phyloP scores from a whole-genome alignment of 2,329 filamentous ascomycete species.

The Pseudocercospora vitis region DNA sequence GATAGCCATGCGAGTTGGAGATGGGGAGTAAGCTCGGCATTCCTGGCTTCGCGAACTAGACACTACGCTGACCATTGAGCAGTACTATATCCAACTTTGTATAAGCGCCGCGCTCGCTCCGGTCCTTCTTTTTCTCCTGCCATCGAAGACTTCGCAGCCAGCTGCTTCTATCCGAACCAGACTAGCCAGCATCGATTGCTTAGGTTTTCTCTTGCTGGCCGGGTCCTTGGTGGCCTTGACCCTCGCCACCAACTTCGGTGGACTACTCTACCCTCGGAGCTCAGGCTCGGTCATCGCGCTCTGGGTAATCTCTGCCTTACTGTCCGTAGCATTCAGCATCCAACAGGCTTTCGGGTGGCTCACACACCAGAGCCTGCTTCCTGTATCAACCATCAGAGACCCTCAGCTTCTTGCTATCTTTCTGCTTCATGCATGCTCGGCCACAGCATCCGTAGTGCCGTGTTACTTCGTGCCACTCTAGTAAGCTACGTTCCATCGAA shows the following conservation, averaged over 20 bases:
- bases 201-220: slow-evolving; percentile 49
- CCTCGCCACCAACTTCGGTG: slow-evolving; percentile 55
- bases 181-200: slow-evolving; percentile 44
- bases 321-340: slow-evolving; percentile 46
- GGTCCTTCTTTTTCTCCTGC: slow-evolving; percentile 40
- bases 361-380: slow-evolving; percentile 35
- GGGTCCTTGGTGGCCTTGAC: slow-evolving; percentile 46
- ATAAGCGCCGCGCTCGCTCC: slow-evolving; percentile 43
- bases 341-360: slow-evolving; percentile 43
- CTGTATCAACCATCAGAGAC: slow-evolving; percentile 48
- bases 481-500: background rate
- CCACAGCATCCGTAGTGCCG: slow-evolving; percentile 24
- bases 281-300: slow-evolving; percentile 47
- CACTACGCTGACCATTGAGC: background rate
- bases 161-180: background rate
- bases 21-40: slow-evolving; percentile 9
- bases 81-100: slow-evolving; percentile 48
- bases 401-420: slow-evolving; percentile 48
- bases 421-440: slow-evolving; percentile 39
- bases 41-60: background rate
- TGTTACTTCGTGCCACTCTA: slow-evolving; percentile 56
- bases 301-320: slow-evolving; percentile 50
- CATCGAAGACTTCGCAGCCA: slow-evolving; percentile 28
- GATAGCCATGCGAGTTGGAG: slow-evolving; percentile 14
- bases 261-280: slow-evolving; percentile 51